These are phyloP conservation scores for Leishmania guyanensis DNA, from an alignment of 208 protist species.

Conservation along the genomic window DNA sequence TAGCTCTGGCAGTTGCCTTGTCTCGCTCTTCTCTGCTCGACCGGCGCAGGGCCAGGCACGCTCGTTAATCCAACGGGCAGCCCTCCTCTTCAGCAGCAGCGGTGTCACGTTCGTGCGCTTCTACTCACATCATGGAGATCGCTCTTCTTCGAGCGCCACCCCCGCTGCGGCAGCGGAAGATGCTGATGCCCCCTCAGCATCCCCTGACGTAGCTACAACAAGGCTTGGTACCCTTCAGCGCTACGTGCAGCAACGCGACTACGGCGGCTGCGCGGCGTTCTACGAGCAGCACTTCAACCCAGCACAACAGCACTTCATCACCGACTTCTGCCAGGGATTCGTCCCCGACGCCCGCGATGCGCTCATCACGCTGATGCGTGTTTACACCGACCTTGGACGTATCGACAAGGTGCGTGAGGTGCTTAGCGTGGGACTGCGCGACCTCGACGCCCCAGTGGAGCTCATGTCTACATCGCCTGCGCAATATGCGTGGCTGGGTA, in stretches of 20 bases:
- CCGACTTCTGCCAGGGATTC: slow-evolving; percentile 44
- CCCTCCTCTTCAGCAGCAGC: neutral
- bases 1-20: neutral
- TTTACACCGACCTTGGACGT: slow-evolving; percentile 64
- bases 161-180: neutral
- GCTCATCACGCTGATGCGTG: slow-evolving; percentile 55
- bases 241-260: slow-evolving; percentile 36
- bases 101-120: neutral
- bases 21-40: neutral
- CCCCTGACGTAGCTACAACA: neutral
- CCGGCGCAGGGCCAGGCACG: neutral
- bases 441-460: slow-evolving; percentile 29
- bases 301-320: slow-evolving; percentile 29
- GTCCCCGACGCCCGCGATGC: slow-evolving; percentile 52
- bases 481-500: slow-evolving; percentile 12
- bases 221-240: slow-evolving; percentile 19
- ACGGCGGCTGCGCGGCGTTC: slow-evolving; percentile 31
- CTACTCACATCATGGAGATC: slow-evolving; percentile 4
- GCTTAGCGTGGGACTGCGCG: slow-evolving; percentile 56
- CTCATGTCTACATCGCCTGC: slow-evolving; percentile 4
- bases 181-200: neutral
- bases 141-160: neutral
- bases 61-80: neutral
- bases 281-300: slow-evolving; percentile 41
- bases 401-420: slow-evolving; percentile 71